Base-by-base conservation (phyloP, 257 asterid species). In the Dorcoceras hygrometricum region DNA sequence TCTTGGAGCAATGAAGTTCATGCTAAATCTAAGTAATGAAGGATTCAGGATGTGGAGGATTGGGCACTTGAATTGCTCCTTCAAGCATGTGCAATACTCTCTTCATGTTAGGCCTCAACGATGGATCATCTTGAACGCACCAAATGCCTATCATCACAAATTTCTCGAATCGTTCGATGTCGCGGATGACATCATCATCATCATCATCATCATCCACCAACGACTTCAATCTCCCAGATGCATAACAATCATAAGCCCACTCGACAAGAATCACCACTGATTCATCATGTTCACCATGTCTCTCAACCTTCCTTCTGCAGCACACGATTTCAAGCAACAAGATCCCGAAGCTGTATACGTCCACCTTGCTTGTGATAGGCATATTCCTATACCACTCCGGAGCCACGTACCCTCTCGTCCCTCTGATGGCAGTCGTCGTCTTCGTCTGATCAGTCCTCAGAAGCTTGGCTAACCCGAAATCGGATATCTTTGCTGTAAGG, bases 61-160 rank as follows among this genome's bases (percentile, higher is more conserved):
- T n/a, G 10, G 46, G 11, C n/a, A 79, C 79, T 29, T 79, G 79
- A 12, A 80, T 67, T 54, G 58, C 58, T 65, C 76, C 82, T 71
- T 74, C 85, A 61, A 80, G 82, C 79, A 80, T 75, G 22, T 62
- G 66, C 11, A 71, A 25, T 5, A 74, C 69, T 7, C 63, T 77
- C 73, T 77, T 65, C 78, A 74, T 80, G 8, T 73, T 77, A 24
- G 82, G 82, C 73, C 80, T 74, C 48, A 61, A 14, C 24, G 75
- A 63, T 26, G 78, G 63, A 59, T 77, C 71, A 34, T 80, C 80
- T 58, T 80, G 85, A 65, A 80, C 77, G 50, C 85, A 77, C 82
- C 82, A 77, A n/a, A 80, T 36, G 3, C 71, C 80, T 18, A 80
- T 62, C 80, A 57, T 79, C 50, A 72, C 31, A 66, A 63, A 68